Base-by-base conservation (phyloP, 1,139 yeast genomes). In the Suhomyces terraborum region DNA sequence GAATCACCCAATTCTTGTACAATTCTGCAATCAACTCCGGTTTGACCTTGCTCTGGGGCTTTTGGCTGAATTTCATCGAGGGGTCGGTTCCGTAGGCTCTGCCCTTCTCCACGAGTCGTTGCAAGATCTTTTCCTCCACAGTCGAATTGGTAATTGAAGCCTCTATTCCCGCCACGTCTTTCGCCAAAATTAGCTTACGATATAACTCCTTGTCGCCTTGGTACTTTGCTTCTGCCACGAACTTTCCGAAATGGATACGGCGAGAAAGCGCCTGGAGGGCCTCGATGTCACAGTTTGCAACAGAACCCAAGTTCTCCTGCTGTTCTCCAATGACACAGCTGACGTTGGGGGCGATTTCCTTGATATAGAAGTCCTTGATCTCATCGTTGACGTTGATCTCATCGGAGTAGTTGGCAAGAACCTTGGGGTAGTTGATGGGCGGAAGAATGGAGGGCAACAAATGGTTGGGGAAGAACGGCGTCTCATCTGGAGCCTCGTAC, bases 201-300 rank as follows among this genome's bases (percentile, higher is more conserved):
- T 83, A 89, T 40, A 62, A 62, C 38, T 78, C 87, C 32, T 72
- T 76, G 51, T 91, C 95, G 21, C 73, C 66, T 55, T 75, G 84
- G 61, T 80, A 93, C 65, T 93, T 93, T 31, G 96, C 85, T 61
- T 93, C 98, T 5, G 98, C 98, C 5, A 93, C 98, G 69, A 93
- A 93, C 64, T 86, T 88, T 38, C 98, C 98, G 65, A 93, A 93
- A 66, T 93, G 98, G 51, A 93, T 88, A 59, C 98, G 78, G 55
- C 98, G 76, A n/a, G 96, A 86, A 36, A 93, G 67, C 4, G 96
- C 83, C 62, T 91, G 97, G 49, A 93, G 73, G 52, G 87, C 80
- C 51, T 86, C 95, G 45, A 93, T 85, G 59, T 93, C 98, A 51
- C 88, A 74, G 28, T 81, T 70, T 1, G 95, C 84, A 31, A 94